Evolutionary conservation across 1,139 yeast species (phyloP).

Genomic region (Pneumocystis jirovecii): DNA sequence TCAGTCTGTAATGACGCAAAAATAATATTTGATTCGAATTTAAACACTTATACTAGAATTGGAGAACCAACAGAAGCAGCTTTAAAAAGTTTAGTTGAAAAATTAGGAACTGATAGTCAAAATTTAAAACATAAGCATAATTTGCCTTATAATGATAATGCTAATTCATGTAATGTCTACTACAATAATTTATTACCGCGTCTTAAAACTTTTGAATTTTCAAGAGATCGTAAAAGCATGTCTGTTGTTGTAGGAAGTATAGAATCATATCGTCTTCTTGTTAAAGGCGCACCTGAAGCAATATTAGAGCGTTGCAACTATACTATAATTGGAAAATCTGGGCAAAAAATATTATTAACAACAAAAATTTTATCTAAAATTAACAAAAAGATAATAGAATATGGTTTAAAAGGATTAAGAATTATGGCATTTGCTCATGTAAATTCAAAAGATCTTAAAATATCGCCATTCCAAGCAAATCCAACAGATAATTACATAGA

Average conservation of each 20-base stretch:
- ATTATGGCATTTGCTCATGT: conserved; percentile 27
- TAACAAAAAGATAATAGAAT: conserved; percentile 14
- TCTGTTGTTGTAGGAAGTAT: conserved; percentile 19
- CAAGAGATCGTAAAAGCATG: conserved; percentile 5
- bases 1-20: conserved; percentile 27
- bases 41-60: conserved; percentile 19
- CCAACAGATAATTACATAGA: conserved; percentile 13
- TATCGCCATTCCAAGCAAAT: conserved; percentile 2
- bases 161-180: conserved; percentile 35
- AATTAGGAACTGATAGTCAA: conserved; percentile 10
- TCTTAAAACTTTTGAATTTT: conserved; percentile 35
- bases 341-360: conserved; percentile 17
- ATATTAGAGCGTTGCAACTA: conserved; percentile 25
- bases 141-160: conserved; percentile 23
- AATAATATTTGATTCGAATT: conserved; percentile 18
- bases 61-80: conserved; percentile 37
- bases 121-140: conserved; percentile 10
- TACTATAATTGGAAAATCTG: conserved; percentile 9
- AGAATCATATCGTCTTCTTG: conserved; percentile 22
- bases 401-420: conserved; percentile 34
- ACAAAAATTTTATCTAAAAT: conserved; percentile 13
- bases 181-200: conserved; percentile 31
- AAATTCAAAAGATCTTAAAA: conserved; percentile 17
- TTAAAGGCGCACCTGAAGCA: conserved; percentile 41
- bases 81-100: conserved; percentile 28